Base-by-base conservation (phyloP, 352 stramenopile genomes). In the Phytophthora megakarya region DNA sequence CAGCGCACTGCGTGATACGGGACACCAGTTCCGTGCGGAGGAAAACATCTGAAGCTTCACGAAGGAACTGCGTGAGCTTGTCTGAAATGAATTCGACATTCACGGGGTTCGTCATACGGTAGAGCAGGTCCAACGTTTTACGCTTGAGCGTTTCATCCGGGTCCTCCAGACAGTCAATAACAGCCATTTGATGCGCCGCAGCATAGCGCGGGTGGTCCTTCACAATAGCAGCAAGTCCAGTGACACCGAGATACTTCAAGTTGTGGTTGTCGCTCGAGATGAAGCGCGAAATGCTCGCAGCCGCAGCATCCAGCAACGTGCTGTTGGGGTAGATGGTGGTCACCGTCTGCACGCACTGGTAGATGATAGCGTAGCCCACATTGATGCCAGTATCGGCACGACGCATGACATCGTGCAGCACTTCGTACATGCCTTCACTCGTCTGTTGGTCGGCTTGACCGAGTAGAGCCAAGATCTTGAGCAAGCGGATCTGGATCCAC, bases 31-130 rank as follows among this genome's bases (percentile, higher is more conserved):
- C 96, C 26, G 93, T 93, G 15, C 97, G 97, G 21, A 99, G 73
- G 67, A 99, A 99, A n/a, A 98, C 90, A 69, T 99, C 98, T 5
- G 90, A 98, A 3, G 97, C 97, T 53, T 96, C 90, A 43, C 92
- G 81, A 69, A 99, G 75, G 63, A 98, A 98, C 63, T 98, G 88
- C 21, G 99, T 91, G 26, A 99, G 86, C 71, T 99, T 99, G 52
- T 99, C 97, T 3, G 94, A 95, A 73, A 99, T 99, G 68, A 99
- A 99, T 77, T 99, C 97, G 7, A 99, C 97, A 75, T 99, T 99
- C 46, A 99, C 97, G 2, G 97, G 97, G 83, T 99, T 99, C 21
- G 96, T 99, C 97, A 99, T 99, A 63, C 95, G 85, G 69, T 97
- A 98, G 16, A 98, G 73, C 63, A 98, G 65, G 65, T 99, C 96